Evolutionary conservation across 139 green algal genomes (phyloP).

Genomic region (Chlamydomonas asymmetrica): DNA sequence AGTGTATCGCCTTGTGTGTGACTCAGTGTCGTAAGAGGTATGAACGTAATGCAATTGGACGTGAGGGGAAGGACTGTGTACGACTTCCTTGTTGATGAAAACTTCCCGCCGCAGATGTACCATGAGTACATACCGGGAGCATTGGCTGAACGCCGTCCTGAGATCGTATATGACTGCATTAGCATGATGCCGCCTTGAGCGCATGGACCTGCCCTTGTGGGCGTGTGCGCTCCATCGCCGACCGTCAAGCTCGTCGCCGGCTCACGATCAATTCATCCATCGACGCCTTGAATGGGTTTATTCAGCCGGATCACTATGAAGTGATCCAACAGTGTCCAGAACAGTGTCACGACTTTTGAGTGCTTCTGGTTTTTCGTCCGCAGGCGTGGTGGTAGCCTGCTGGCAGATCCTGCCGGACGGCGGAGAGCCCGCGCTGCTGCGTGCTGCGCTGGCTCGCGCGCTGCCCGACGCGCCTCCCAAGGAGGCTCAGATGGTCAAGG

Average conservation of each 20-base stretch:
- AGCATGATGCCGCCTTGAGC: neutral
- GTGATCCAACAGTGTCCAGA: neutral
- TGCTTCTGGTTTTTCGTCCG: neutral
- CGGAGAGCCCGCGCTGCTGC: conserved; percentile 40
- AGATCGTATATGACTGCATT: too few relatives aligned
- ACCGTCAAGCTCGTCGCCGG: neutral
- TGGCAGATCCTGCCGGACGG: conserved; percentile 57
- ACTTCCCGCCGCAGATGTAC: neutral
- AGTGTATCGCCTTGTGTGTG: neutral
- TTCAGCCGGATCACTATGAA: neutral
- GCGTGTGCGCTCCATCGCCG: neutral
- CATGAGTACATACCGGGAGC: too few relatives aligned
- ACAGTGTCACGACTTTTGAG: neutral
- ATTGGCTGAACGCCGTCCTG: too few relatives aligned
- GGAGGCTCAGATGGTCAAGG: conserved; percentile 53
- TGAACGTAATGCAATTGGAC: neutral
- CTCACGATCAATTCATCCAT: neutral
- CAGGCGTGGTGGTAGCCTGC: conserved; percentile 64
- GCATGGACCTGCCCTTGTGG: neutral
- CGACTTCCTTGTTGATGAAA: neutral
- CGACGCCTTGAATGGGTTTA: neutral
- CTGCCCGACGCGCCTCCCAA: conserved; percentile 54
- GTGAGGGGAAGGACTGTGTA: too few relatives aligned
- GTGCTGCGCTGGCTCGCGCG: conserved; percentile 34
- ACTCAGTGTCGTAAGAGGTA: neutral